Base-by-base conservation (phyloP, 805 yeast genomes). In the Ogataea ganodermae region DNA sequence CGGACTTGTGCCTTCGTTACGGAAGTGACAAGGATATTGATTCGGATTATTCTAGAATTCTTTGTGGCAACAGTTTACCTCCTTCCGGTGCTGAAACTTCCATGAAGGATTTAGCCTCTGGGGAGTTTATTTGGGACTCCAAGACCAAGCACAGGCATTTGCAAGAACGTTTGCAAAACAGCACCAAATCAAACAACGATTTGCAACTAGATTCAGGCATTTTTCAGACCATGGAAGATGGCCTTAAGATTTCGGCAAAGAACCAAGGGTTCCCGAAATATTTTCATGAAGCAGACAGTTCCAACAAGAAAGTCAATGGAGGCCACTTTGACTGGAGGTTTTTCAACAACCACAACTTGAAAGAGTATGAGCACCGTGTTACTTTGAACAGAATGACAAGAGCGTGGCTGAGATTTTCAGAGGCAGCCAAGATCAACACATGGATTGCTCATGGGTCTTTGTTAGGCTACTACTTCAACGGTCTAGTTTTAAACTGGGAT, bases 401-500 rank as follows among this genome's bases (percentile, higher is more conserved):
- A 46, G 72, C 81, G 3, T 83, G 85, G 81, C 68, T 81, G 17
- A 67, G 73, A 35, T 78, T 81, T 57, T 63, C 80, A 24, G 58
- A 67, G 14, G 66, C 70, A 12, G 65, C 72, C 17, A 75, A 72
- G 2, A 52, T 83, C 5, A 58, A 68, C 9, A 74, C 84, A 0
- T 83, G 87, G 86, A 70, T 83, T 28, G 79, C 83, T 4, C 85
- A 81, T 61, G 88, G 88, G 2, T 69, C 85, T 8, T 66, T 83
- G 48, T 69, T 83, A 22, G 83, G 84, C 6, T 82, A 83, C 78
- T 75, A 76, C 53, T 80, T 80, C 74, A 80, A 78, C 58, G 85
- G 84, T 0, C 60, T 78, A 49, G 66, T 71, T 4, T 68, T 82
- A 52, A 83, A 83, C 6, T 82, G 84, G 84, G 87, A 81, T 60